A percentile compares a stretch with the other conserved stretches of the same genome.
phyloP scores from a whole-genome alignment of 2,329 filamentous ascomycete species.

The Aspergillus novoparasiticus region DNA sequence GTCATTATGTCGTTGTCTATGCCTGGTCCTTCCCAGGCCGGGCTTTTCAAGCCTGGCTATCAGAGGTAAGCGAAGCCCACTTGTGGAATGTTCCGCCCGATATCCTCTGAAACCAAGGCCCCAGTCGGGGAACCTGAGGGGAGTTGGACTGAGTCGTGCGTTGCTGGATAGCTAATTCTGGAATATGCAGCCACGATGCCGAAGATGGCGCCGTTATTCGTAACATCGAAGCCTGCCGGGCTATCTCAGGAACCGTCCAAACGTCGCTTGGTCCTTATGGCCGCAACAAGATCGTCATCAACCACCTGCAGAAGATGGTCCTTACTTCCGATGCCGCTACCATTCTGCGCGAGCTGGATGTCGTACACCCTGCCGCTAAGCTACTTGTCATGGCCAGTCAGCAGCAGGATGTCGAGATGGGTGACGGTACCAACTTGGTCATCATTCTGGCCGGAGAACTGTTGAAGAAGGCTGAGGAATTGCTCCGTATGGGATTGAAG shows the following conservation, averaged over 20 bases:
- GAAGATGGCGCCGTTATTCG: constrained; percentile 98
- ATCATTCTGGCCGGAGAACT: constrained; percentile 95
- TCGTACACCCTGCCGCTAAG: constrained; percentile 97
- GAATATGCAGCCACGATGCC: constrained; percentile 77
- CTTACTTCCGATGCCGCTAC: constrained; percentile 97
- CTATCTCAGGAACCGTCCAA: constrained; percentile 93
- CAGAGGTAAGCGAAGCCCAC: constrained; percentile 70
- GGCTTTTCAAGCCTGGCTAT: constrained; percentile 95
- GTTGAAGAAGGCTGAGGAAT: constrained; percentile 93
- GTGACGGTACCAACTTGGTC: constrained; percentile 95
- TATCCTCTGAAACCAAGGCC: background rate
- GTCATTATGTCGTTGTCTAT: constrained; percentile 89
- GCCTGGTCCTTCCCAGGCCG: constrained; percentile 87
- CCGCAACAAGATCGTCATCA: constrained; percentile 99
- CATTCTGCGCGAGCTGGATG: constrained; percentile 94
- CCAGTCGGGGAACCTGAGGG: background rate
- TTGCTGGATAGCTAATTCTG: constrained; percentile 13
- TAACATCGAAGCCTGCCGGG: constrained; percentile 97
- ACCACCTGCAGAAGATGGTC: constrained; percentile 99
- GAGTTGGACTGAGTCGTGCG: background rate
- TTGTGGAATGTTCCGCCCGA: constrained; percentile 18
- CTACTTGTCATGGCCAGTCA: constrained; percentile 97
- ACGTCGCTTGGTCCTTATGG: constrained; percentile 96
- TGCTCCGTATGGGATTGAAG: constrained; percentile 95
- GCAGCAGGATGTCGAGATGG: constrained; percentile 99